Evolutionary conservation across 257 asterid species (phyloP), one percentile per base, ranked within the genome.

Genomic region (Fraxinus cuspidata): DNA sequence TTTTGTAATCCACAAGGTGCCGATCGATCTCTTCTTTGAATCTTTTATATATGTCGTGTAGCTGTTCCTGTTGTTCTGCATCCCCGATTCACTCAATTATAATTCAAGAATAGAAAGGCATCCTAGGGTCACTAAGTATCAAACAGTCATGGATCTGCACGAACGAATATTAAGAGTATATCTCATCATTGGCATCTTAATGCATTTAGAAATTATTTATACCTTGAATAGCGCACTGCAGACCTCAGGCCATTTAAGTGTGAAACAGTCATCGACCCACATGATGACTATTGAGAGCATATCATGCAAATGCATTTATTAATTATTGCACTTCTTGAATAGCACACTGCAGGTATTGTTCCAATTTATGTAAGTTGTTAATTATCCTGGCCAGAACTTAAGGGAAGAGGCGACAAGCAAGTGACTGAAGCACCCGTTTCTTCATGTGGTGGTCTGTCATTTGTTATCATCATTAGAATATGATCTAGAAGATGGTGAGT

Each of bases 51-150:
- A 89, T 86, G 81, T 80, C 89, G 73, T 79, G 85, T 85, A 92
- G 76, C 85, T 91, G 86, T 53, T 87, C 92, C 80, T 88, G 93
- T 82, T 91, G 90, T 77, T 87, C 99, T 94, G 91, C 77, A 75
- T 58, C 80, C 82, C 66, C 81, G 63, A 81, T 68, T 70, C 67
- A 74, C 37, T 34, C 75, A 69, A 70, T 71, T 81, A 76, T 68
- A 72, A 71, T 49, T 83, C 82, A 84, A 51, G 70, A 70, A 38
- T n/a, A 32, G 79, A 73, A 63, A 66, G n/a, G 37, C 25, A 58
- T 68, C 40, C 31, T 63, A 66, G 70, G 31, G 78, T 70, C 64
- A 78, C 27, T 67, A 66, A 58, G 69, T 13, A 70, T 29, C 35
- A 27, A 78, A 68, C 73, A 47, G 66, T 40, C 63, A 70, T 31